These are phyloP conservation scores for Aspergillus fijiensis DNA, from an alignment of 2,329 filamentous ascomycete species.

Conservation along the genomic window DNA sequence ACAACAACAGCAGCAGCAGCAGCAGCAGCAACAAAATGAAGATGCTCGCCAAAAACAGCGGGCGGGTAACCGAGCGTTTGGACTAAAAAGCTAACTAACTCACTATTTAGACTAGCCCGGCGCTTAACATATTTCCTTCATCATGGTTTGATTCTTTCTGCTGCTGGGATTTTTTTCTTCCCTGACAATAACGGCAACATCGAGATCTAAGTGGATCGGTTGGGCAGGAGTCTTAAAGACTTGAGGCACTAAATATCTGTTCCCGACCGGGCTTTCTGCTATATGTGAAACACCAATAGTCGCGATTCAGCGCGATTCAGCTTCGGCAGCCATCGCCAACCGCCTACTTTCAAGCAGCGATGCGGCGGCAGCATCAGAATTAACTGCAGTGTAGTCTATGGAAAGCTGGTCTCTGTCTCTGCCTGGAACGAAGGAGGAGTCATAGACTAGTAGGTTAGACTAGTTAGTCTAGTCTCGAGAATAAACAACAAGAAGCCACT, in stretches of 20 bases:
- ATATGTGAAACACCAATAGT: slow-evolving; percentile 6
- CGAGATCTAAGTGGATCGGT: slow-evolving; percentile 7
- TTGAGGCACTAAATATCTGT: too few relatives aligned
- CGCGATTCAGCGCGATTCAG: neutral
- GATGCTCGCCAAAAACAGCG: neutral
- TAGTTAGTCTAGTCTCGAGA: neutral
- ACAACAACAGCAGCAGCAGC: neutral
- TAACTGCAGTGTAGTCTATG: too few relatives aligned
- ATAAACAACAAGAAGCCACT: slow-evolving; percentile 2
- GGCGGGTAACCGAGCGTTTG: slow-evolving; percentile 6
- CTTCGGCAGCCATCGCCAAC: neutral
- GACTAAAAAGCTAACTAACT: neutral
- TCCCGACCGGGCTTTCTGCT: neutral
- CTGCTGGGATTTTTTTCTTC: too few relatives aligned
- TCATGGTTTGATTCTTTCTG: too few relatives aligned
- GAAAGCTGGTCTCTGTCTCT: too few relatives aligned
- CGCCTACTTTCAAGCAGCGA: neutral
- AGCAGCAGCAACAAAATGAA: too few relatives aligned
- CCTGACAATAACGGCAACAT: neutral
- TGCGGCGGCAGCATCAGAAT: neutral
- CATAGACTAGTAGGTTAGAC: neutral
- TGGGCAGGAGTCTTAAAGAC: neutral
- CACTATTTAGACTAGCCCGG: slow-evolving; percentile 5
- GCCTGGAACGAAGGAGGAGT: neutral
- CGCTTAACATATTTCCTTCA: neutral